phyloP scores from a whole-genome alignment of 2,329 filamentous ascomycete genomes.

The Penicillium sp. region DNA sequence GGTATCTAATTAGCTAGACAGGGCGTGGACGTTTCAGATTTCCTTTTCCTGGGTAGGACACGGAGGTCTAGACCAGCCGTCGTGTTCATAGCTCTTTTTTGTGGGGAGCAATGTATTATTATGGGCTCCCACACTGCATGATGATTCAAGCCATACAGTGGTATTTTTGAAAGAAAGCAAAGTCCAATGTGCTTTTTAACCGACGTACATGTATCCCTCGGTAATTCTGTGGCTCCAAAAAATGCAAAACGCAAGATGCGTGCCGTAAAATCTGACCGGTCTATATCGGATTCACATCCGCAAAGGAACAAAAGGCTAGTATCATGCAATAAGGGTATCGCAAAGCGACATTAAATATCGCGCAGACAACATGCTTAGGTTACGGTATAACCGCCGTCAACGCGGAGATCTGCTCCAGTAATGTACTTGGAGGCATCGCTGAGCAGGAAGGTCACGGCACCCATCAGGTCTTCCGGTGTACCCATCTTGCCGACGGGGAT shows the following conservation, averaged over 20 bases:
- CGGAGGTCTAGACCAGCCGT: not conserved
- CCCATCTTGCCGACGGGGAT: slow-evolving; percentile 95
- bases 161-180: not conserved
- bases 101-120: not conserved
- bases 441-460: slow-evolving; percentile 75
- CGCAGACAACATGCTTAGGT: slow-evolving; percentile 44
- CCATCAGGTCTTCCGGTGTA: slow-evolving; percentile 82
- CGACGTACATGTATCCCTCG: not conserved
- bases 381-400: slow-evolving; percentile 82
- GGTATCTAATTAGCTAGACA: not conserved
- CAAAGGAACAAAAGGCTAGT: not conserved
- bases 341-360: not conserved
- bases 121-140: not conserved
- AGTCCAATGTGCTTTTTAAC: not conserved
- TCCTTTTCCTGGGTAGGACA: not conserved
- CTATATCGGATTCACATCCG: not conserved
- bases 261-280: not conserved
- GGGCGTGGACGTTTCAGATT: not conserved
- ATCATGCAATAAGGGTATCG: slow-evolving; percentile 6
- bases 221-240: not conserved
- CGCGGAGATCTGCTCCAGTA: slow-evolving; percentile 65
- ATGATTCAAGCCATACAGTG: not conserved
- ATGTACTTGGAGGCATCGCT: slow-evolving; percentile 71
- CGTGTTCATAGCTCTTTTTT: not conserved
- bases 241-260: not conserved